These are phyloP conservation scores for Cryptosporidium ryanae DNA, from an alignment of 169 alveolate species.

Conservation along the genomic window DNA sequence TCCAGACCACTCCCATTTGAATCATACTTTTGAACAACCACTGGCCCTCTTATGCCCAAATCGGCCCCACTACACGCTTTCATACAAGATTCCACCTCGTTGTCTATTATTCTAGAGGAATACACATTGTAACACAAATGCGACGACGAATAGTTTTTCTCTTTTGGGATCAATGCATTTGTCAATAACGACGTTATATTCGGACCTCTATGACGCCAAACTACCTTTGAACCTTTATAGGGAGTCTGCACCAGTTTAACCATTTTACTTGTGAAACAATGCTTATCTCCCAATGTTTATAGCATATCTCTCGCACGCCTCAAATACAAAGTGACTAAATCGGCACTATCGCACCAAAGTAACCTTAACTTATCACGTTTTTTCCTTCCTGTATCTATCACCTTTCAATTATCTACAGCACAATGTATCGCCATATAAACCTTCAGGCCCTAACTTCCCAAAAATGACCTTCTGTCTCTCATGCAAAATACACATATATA, in stretches of 20 bases:
- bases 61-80: slow-evolving; percentile 41
- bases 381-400: background rate
- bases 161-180: slow-evolving; percentile 42
- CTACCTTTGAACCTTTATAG: slow-evolving; percentile 37
- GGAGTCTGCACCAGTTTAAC: slow-evolving; percentile 13
- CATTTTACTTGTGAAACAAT: too few species aligned
- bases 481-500: slow-evolving; percentile 29
- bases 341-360: background rate
- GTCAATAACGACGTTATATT: slow-evolving; percentile 57
- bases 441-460: background rate
- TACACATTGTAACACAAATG: slow-evolving; percentile 60
- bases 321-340: too few species aligned
- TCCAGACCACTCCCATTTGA: slow-evolving; percentile 40
- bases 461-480: background rate
- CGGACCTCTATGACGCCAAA: slow-evolving; percentile 67
- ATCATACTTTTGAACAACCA: slow-evolving; percentile 33
- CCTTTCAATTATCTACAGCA: too few species aligned
- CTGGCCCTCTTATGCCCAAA: slow-evolving; percentile 30
- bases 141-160: slow-evolving; percentile 27
- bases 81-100: slow-evolving; percentile 49
- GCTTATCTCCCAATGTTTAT: too few species aligned
- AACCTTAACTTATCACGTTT: background rate
- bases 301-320: too few species aligned
- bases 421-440: too few species aligned
- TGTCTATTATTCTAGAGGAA: slow-evolving; percentile 51